Conservation (phyloP, 345 rosid genomes). For the Hypericum perforatum region DNA sequence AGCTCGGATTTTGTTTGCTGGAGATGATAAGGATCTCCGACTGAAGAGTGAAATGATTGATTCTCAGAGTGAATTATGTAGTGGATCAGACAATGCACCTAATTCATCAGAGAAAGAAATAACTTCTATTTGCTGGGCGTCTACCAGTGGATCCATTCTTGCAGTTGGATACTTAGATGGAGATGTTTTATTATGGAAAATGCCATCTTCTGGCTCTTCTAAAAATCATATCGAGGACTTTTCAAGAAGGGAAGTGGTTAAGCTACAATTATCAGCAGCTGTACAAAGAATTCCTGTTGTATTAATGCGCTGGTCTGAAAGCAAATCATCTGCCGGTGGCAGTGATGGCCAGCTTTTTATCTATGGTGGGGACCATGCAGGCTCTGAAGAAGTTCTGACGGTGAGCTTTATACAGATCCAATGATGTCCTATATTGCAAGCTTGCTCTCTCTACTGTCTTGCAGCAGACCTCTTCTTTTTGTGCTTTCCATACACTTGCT, state of each 20-base stretch:
- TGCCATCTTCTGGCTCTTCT: constrained; percentile 11
- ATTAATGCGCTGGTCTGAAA: constrained; percentile 53
- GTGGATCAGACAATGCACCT: constrained; percentile 8
- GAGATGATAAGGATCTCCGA: constrained; percentile 21
- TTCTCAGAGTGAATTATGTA: constrained; percentile 6
- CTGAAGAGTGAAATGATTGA: constrained; percentile 14
- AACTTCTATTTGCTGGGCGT: constrained; percentile 25
- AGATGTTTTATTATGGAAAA: constrained; percentile 22
- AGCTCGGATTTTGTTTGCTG: constrained; percentile 14
- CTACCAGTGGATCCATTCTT: constrained; percentile 20
- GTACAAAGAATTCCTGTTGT: constrained; percentile 73
- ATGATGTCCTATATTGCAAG: too few species aligned
- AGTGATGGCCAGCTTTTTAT: constrained; percentile 59
- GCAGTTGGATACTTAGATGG: constrained; percentile 28
- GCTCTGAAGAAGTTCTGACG: constrained; percentile 75
- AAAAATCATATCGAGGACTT: constrained; percentile 13
- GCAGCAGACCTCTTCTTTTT: too few species aligned
- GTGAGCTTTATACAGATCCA: constrained; percentile 23
- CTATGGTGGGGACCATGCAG: constrained; percentile 79
- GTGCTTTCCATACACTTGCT: too few species aligned
- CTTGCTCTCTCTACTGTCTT: too few species aligned
- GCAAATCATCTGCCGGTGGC: constrained; percentile 32
- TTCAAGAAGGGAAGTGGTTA: constrained; percentile 44
- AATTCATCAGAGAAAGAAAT: constrained; percentile 18
- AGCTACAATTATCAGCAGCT: constrained; percentile 60